Percentiles rank a stretch among this genome's conserved stretches.
These are phyloP conservation scores for Dendrobium officinale DNA, from an alignment of 106 monocot genomes.

Conservation along the genomic window DNA sequence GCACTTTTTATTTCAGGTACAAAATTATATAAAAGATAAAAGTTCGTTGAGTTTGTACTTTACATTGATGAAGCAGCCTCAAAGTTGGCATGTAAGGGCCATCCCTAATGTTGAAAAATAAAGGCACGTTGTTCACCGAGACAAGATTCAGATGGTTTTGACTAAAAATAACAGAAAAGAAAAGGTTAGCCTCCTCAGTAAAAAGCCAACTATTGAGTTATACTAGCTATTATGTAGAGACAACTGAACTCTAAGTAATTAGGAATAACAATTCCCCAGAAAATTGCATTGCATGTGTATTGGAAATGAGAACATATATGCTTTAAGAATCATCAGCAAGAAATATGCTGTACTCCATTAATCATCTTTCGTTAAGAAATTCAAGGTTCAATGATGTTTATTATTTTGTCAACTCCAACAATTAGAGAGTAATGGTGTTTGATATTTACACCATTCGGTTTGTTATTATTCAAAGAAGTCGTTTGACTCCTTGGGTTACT, in stretches of 20 bases:
- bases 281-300: background rate
- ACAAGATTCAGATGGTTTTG: slow-evolving; percentile 99
- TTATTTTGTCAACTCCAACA: no score
- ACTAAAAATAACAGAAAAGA: slow-evolving; percentile 28
- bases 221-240: background rate
- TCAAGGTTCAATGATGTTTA: no score
- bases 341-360: background rate
- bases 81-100: slow-evolving; percentile 99
- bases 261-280: background rate
- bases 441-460: no score
- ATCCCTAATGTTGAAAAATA: slow-evolving; percentile 97
- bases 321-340: background rate
- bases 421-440: no score
- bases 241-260: background rate
- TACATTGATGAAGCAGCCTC: slow-evolving; percentile 99
- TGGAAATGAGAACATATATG: background rate
- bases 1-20: background rate
- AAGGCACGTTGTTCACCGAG: slow-evolving; percentile 89
- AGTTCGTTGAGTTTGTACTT: slow-evolving; percentile 6
- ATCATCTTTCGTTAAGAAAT: no score
- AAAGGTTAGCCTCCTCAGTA: slow-evolving; percentile 5
- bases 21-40: background rate
- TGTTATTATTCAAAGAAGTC: no score
- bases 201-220: background rate
- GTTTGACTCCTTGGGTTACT: no score